Percentiles rank a stretch among this genome's conserved stretches.
Conservation (phyloP, 768 basidiomycete genomes). For the Boletus sp. region DNA sequence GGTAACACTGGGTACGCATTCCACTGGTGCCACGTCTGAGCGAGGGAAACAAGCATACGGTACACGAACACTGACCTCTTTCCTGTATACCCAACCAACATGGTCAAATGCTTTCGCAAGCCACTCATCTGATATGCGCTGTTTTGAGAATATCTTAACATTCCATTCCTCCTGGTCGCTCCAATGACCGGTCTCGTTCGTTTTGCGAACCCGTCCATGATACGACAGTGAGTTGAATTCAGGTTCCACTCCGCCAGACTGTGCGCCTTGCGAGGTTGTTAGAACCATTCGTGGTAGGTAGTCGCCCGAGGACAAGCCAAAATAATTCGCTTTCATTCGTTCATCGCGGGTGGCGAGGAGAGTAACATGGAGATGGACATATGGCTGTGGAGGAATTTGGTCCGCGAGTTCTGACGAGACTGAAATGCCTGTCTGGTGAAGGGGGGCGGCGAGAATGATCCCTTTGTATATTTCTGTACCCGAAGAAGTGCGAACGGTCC, state of each 20-base stretch:
- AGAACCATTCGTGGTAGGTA: conserved; percentile 63
- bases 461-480: conserved; percentile 60
- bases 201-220: conserved; percentile 51
- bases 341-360: conserved; percentile 76
- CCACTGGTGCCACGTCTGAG: conserved; percentile 50
- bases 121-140: conserved; percentile 66
- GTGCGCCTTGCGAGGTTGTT: conserved; percentile 65
- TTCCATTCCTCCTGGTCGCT: conserved; percentile 48
- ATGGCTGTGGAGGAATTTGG: conserved; percentile 67
- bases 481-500: conserved; percentile 50
- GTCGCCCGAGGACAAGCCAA: conserved; percentile 48
- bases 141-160: conserved; percentile 86
- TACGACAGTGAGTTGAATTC: conserved; percentile 89
- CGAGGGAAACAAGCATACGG: background rate
- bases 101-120: conserved; percentile 64
- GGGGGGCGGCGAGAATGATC: conserved; percentile 86
- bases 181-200: conserved; percentile 22
- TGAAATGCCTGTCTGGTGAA: conserved; percentile 62
- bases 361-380: conserved; percentile 86
- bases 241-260: conserved; percentile 56
- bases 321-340: conserved; percentile 62
- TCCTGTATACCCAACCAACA: conserved; percentile 79
- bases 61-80: conserved; percentile 51
- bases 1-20: conserved; percentile 75
- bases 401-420: conserved; percentile 48